phyloP scores from a whole-genome alignment of 192 early-diverging fungal genomes.

The Anaeromyces robustus region DNA sequence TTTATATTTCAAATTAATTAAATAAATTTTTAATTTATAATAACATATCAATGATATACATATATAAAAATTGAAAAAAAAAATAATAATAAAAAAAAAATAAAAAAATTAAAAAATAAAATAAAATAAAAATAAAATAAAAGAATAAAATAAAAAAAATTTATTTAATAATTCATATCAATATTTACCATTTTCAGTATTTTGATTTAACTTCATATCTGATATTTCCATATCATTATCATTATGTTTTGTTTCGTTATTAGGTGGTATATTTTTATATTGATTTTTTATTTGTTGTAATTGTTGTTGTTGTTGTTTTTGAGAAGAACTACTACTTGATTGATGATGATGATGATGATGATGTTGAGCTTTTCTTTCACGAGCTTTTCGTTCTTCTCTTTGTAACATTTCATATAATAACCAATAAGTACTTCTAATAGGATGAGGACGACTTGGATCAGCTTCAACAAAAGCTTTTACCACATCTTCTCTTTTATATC shows the following conservation, averaged over 20 bases:
- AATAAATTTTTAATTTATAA: too few relatives aligned
- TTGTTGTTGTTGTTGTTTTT: neutral
- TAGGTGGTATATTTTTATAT: neutral
- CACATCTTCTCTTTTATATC: conserved; percentile 23
- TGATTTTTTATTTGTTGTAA: neutral
- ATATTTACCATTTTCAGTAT: neutral
- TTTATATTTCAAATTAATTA: too few relatives aligned
- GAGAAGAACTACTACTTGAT: neutral
- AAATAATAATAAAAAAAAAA: too few relatives aligned
- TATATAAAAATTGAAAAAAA: too few relatives aligned
- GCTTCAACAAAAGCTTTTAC: conserved; percentile 15
- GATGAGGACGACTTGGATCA: conserved; percentile 8
- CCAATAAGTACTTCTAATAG: conserved; percentile 31
- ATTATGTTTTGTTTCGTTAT: neutral
- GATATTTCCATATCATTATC: neutral
- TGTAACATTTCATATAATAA: conserved; percentile 31
- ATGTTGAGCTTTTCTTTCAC: neutral
- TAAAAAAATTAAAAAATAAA: too few relatives aligned
- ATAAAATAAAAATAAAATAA: too few relatives aligned
- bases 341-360: neutral
- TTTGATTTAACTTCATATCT: neutral
- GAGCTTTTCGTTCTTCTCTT: conserved; percentile 15
- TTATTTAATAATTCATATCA: too few relatives aligned
- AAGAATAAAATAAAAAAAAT: too few relatives aligned
- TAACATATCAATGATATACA: too few relatives aligned